Conservation (phyloP, 768 basidiomycete species). For the Exidia glandulosa region DNA sequence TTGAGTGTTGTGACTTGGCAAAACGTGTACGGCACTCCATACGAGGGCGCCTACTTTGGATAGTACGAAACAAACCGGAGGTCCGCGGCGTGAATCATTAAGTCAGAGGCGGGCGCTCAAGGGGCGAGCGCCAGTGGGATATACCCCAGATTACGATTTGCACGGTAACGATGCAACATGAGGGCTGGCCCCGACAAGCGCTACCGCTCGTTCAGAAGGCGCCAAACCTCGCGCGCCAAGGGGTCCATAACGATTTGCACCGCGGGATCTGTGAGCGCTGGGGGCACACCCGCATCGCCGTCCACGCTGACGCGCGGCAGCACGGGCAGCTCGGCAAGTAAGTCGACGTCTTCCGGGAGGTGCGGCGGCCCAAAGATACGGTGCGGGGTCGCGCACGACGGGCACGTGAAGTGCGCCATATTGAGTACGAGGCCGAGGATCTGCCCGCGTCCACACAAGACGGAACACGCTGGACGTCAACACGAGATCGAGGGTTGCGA, state of each 20-base stretch:
- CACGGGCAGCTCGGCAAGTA: slow-evolving; percentile 76
- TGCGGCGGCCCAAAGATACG: slow-evolving; percentile 62
- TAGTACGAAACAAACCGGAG: too few relatives aligned
- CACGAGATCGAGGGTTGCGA: neutral
- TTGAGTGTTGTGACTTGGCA: too few relatives aligned
- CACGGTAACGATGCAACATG: too few relatives aligned
- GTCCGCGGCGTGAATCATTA: too few relatives aligned
- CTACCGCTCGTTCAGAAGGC: neutral
- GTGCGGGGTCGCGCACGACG: slow-evolving; percentile 53
- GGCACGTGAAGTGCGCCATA: slow-evolving; percentile 74
- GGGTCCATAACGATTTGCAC: neutral
- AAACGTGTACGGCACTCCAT: too few relatives aligned
- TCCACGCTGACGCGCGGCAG: slow-evolving; percentile 60
- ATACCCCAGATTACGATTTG: too few relatives aligned
- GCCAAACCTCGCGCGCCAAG: neutral
- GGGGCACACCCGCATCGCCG: slow-evolving; percentile 57
- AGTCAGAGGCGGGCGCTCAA: too few relatives aligned
- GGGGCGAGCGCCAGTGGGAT: too few relatives aligned
- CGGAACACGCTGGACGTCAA: too few relatives aligned
- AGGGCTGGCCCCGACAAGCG: too few relatives aligned
- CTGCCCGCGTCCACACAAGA: slow-evolving; percentile 26
- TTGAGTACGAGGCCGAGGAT: slow-evolving; percentile 83
- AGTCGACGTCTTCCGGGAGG: slow-evolving; percentile 46
- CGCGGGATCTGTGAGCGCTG: neutral
- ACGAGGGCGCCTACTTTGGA: too few relatives aligned